Evolutionary conservation across 768 basidiomycete genomes (phyloP), one percentile per base, ranked within the genome.

Genomic region (Mrakia hoshinonis): DNA sequence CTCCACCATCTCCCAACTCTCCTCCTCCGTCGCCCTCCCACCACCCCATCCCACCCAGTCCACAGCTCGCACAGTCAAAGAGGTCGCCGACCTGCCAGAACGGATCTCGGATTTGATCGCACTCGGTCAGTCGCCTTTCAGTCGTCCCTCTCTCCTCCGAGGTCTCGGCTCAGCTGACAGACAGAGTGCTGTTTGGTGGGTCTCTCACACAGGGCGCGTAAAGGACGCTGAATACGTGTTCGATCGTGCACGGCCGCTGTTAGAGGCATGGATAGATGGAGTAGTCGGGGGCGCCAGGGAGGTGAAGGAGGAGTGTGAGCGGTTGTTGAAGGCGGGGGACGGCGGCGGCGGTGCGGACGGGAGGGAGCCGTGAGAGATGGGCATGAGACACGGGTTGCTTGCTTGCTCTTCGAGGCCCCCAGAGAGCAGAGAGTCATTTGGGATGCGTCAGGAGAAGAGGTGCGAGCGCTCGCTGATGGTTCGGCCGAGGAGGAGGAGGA

Each of bases 1-100:
- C 58, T 68, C 67, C 22, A 68, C 66, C 51, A 73, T 73, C 26
- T 68, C 67, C 18, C 72, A 73, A 43, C 72, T 73, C 49, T 60
- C 58, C 15, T 67, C 67, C 4, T 66, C 63, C 36, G 52, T 72
- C 29, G 48, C 70, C 1, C 64, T 72, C 7, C 65, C 70, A 7
- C 38, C 69, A 29, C 26, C 46, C 15, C 31, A 47, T 1, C 60
- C 13, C 0, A 18, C 34, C 22, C 61, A 24, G 4, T n/a, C 36
- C 4, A 36, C 29, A 1, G 29, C 3, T 24, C 36, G 69, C 12
- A 43, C n/a, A 1, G 31, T 39, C 10, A 63, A 48, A n/a, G 69
- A 70, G 38, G 26, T 70, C 2, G 58, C 46, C 18, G 61, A 70
- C 22, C 69, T 70, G 9, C 61, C 69, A 15, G 46, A 52, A 31